These are phyloP conservation scores for Capsicum chinense DNA, from an alignment of 257 asterid species.

Conservation along the genomic window DNA sequence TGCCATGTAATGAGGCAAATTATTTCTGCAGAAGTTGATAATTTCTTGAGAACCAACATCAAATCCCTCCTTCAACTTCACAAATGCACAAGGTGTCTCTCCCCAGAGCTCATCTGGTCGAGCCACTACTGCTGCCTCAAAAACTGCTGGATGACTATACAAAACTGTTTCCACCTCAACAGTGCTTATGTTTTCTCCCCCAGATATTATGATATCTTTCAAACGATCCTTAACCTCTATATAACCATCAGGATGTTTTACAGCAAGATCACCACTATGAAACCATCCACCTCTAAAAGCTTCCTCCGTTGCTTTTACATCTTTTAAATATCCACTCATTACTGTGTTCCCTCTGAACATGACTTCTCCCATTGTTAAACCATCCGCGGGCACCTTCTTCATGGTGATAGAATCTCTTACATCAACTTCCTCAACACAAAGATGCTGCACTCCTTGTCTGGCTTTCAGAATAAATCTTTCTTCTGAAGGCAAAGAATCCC, in stretches of 20 bases:
- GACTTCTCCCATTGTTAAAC: slow-evolving; percentile 11
- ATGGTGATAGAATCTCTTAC: slow-evolving; percentile 25
- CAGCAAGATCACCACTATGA: slow-evolving; percentile 25
- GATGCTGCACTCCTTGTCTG: slow-evolving; percentile 23
- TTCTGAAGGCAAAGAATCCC: slow-evolving; percentile 26
- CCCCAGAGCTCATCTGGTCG: slow-evolving; percentile 12
- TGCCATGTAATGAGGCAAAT: slow-evolving; percentile 25
- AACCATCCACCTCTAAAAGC: slow-evolving; percentile 23
- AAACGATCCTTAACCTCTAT: slow-evolving; percentile 5
- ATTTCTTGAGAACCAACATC: neutral
- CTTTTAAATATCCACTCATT: slow-evolving; percentile 1
- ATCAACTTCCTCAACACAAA: slow-evolving; percentile 24
- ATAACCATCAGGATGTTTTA: slow-evolving; percentile 23
- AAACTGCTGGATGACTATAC: slow-evolving; percentile 12
- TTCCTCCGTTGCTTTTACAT: slow-evolving; percentile 3
- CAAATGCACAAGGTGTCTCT: slow-evolving; percentile 26
- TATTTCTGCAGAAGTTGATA: slow-evolving; percentile 23
- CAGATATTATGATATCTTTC: slow-evolving; percentile 15
- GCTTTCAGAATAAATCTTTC: slow-evolving; percentile 10
- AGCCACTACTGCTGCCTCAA: slow-evolving; percentile 7
- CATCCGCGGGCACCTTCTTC: slow-evolving; percentile 10
- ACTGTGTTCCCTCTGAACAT: slow-evolving; percentile 24
- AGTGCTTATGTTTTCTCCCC: slow-evolving; percentile 18
- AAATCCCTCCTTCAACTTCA: slow-evolving; percentile 19
- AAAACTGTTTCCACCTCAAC: neutral